Conservation (phyloP, 768 basidiomycete genomes). For the Boletus fagicola region DNA sequence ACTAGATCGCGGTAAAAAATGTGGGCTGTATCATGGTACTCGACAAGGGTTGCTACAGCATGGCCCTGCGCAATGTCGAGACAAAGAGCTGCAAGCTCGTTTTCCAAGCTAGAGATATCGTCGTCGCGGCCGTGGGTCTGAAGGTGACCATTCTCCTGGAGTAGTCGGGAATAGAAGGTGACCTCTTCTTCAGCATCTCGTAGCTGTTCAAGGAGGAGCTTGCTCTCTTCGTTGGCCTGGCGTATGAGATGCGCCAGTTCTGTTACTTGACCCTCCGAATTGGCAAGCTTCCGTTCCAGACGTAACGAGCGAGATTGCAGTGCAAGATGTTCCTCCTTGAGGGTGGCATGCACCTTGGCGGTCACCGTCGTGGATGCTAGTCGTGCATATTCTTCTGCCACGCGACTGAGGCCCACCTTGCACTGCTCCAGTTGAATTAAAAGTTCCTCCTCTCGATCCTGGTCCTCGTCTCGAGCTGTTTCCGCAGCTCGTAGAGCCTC, state of each 20-base stretch:
- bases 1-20: slow-evolving; percentile 39
- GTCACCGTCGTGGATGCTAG: slow-evolving; percentile 47
- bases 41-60: slow-evolving; percentile 9
- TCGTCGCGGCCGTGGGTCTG: neutral
- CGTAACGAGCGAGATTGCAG: slow-evolving; percentile 47
- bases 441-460: slow-evolving; percentile 44
- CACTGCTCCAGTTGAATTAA: slow-evolving; percentile 52
- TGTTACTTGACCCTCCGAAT: slow-evolving; percentile 62
- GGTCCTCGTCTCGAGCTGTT: slow-evolving; percentile 31
- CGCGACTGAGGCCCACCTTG: slow-evolving; percentile 42
- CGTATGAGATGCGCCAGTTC: slow-evolving; percentile 65
- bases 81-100: slow-evolving; percentile 13
- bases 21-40: slow-evolving; percentile 24
- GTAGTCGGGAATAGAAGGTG: slow-evolving; percentile 10
- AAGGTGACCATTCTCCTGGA: slow-evolving; percentile 8
- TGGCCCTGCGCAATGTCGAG: slow-evolving; percentile 20
- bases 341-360: slow-evolving; percentile 32
- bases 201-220: slow-evolving; percentile 34
- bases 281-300: slow-evolving; percentile 66
- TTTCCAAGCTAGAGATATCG: slow-evolving; percentile 15
- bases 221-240: slow-evolving; percentile 52
- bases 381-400: slow-evolving; percentile 54
- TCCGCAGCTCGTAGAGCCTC: slow-evolving; percentile 34
- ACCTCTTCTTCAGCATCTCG: slow-evolving; percentile 19
- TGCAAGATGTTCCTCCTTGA: slow-evolving; percentile 41